These are phyloP conservation scores for Emmonsiellopsis sp. DNA, from an alignment of 2,329 filamentous ascomycete genomes.

Conservation along the genomic window DNA sequence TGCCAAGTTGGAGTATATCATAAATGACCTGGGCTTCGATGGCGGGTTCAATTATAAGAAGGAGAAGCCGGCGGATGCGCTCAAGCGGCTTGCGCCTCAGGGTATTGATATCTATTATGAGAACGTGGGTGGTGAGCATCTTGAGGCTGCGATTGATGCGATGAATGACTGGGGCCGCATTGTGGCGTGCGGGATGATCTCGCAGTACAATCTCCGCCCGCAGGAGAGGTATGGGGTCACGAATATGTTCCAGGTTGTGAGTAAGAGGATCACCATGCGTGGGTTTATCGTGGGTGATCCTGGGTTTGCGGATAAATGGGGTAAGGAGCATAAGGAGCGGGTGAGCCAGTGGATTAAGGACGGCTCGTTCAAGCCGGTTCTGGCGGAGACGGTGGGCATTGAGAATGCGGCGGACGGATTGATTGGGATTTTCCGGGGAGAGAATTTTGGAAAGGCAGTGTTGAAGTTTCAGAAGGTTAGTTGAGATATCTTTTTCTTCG, in stretches of 20 bases:
- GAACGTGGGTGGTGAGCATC: conserved; percentile 67
- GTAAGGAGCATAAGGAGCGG: conserved; percentile 64
- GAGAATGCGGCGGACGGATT: conserved; percentile 67
- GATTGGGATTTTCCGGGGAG: conserved; percentile 63
- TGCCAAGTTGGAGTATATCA: conserved; percentile 69
- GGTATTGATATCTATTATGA: conserved; percentile 80
- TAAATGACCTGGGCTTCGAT: conserved; percentile 61
- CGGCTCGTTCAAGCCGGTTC: conserved; percentile 62
- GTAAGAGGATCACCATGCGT: conserved; percentile 57
- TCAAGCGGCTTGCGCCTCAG: conserved; percentile 61
- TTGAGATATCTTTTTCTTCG: neutral
- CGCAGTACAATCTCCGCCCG: conserved; percentile 59
- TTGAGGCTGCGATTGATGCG: conserved; percentile 56
- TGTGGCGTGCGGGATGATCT: conserved; percentile 59
- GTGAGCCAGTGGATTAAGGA: conserved; percentile 68
- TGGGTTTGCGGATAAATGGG: conserved; percentile 58
- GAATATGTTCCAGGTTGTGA: conserved; percentile 57
- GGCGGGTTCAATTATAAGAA: conserved; percentile 83
- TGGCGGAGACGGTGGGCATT: conserved; percentile 63
- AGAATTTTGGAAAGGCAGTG: conserved; percentile 82
- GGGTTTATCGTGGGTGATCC: conserved; percentile 66
- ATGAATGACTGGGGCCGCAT: conserved; percentile 61
- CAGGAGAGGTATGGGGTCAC: conserved; percentile 56
- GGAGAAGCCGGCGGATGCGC: conserved; percentile 59
- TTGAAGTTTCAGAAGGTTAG: conserved; percentile 51